phyloP scores from a whole-genome alignment of 2,329 filamentous ascomycete genomes.

The Grosmannia serpens region DNA sequence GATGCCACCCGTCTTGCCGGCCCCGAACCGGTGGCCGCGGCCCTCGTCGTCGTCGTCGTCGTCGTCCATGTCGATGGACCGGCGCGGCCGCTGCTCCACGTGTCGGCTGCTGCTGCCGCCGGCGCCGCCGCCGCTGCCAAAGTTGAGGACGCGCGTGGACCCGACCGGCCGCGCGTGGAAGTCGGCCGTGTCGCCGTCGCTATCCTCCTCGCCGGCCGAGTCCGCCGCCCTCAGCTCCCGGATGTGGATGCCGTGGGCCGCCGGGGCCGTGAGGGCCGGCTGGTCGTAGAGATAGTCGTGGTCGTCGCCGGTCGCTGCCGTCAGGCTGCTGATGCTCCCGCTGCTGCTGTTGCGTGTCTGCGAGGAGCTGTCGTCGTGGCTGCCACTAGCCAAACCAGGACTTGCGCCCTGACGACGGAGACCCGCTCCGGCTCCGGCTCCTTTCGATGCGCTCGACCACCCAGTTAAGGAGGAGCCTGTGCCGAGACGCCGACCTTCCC shows the following conservation, averaged over 20 bases:
- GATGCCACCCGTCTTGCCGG: not conserved
- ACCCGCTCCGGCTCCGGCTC: conserved; percentile 69
- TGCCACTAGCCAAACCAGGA: conserved; percentile 43
- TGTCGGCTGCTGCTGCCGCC: conserved; percentile 1
- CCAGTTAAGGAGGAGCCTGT: conserved; percentile 73
- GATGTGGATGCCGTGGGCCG: not conserved
- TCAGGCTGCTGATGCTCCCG: conserved; percentile 8
- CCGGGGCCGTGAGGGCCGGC: conserved; percentile 6
- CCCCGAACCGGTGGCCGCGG: conserved; percentile 3
- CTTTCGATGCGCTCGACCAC: conserved; percentile 78
- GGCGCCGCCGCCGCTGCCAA: conserved; percentile 9
- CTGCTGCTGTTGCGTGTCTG: conserved; percentile 12
- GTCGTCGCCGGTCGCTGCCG: conserved; percentile 17
- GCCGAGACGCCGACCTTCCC: conserved; percentile 82
- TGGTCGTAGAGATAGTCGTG: conserved; percentile 11
- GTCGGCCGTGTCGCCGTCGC: not conserved
- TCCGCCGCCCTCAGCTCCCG: not conserved
- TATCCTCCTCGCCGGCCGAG: not conserved
- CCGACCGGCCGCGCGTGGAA: not conserved
- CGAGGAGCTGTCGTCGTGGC: not conserved
- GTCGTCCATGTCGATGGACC: no score
- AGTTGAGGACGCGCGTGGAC: conserved; percentile 7
- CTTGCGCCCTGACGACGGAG: conserved; percentile 43
- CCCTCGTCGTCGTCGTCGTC: conserved; percentile 7
- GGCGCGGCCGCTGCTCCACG: not conserved